Evolutionary conservation across 306 rosid genomes (phyloP), one percentile per base, ranked within the genome.

Genomic region (Corylus avellana): DNA sequence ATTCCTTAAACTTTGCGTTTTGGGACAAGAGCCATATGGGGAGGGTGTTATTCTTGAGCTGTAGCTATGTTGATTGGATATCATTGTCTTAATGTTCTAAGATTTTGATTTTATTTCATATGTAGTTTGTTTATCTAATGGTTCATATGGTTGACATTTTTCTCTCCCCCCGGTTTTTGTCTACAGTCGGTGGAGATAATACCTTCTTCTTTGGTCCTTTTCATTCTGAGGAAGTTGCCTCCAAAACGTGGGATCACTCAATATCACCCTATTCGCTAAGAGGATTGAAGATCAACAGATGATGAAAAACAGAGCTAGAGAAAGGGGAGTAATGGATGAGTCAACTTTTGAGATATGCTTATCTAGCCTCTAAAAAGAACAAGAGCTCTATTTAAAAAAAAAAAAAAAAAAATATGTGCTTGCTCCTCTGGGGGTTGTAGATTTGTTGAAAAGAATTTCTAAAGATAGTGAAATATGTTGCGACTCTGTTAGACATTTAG

Each of bases 241-340:
- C 92, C 92, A 5, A 87, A 85, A 73, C 92, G 88, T 32, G 90
- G 92, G 53, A 85, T 89, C 86, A 89, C 91, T 12, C 92, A 89
- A 18, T 89, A 87, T 75, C 90, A 89, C 71, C 86, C 92, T 12
- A 89, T 87, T 75, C 91, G 89, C 83, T 89, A 51, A 81, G 77
- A 78, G 29, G 13, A 18, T 68, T 68, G 53, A 12, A 18, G 72
- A 68, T 68, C 42, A 5, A 42, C 27, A 73, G 7, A 42, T 13
- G 56, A 25, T 18, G 51, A 53, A 62, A 27, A 75, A 72, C 55
- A 39, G 17, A 49, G n/a, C 27, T 49, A 48, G 73, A 69, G 32
- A 29, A 62, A 22, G 72, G 56, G 72, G 68, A 22, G 29, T 42
- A n/a, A 27, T 44, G 53, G 75, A 73, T 47, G 72, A 55, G 56